Percentiles rank a stretch among this genome's conserved stretches.
These are phyloP conservation scores for Chlamydomonas reinhardtii DNA, from an alignment of 163 green algal genomes.

Conservation along the genomic window DNA sequence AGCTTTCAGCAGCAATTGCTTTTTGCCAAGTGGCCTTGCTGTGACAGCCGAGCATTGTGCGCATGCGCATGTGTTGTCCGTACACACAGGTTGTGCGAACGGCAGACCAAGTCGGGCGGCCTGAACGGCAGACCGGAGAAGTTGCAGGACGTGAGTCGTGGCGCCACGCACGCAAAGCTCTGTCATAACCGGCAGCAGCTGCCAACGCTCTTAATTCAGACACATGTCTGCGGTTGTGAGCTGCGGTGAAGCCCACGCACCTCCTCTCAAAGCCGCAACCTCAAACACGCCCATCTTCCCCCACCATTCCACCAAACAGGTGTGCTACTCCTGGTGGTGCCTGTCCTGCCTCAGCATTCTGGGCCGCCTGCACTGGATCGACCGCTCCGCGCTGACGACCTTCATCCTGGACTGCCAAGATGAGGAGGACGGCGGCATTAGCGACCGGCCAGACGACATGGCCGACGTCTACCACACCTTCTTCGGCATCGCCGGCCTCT, in stretches of 20 bases:
- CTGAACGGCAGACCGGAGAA: constrained; percentile 98
- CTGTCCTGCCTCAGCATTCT: constrained; percentile 93
- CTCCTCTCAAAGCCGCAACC: too few species aligned
- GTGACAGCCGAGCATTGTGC: too few species aligned
- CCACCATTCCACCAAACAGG: constrained; percentile 64
- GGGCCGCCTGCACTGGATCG: constrained; percentile 94
- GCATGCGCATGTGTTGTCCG: too few species aligned
- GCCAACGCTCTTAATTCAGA: too few species aligned
- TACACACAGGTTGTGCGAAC: constrained; percentile 77
- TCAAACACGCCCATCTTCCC: too few species aligned
- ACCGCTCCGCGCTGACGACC: constrained; percentile 79
- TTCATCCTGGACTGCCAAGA: constrained; percentile 99
- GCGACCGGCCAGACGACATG: constrained; percentile 96
- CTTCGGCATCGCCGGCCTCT: constrained; percentile 95
- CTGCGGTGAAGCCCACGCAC: too few species aligned
- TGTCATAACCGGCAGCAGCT: too few species aligned
- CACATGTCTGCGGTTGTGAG: too few species aligned
- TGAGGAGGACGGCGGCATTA: constrained; percentile 95
- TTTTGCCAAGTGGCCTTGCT: too few species aligned
- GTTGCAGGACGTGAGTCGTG: constrained; percentile 85
- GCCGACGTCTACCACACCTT: constrained; percentile 99
- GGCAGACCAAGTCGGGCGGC: constrained; percentile 90
- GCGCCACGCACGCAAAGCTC: background rate
- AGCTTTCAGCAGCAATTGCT: too few species aligned
- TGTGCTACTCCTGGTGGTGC: constrained; percentile 99